Evolutionary conservation across 208 protist genomes (phyloP).

Genomic region (Trichomonas tenax): DNA sequence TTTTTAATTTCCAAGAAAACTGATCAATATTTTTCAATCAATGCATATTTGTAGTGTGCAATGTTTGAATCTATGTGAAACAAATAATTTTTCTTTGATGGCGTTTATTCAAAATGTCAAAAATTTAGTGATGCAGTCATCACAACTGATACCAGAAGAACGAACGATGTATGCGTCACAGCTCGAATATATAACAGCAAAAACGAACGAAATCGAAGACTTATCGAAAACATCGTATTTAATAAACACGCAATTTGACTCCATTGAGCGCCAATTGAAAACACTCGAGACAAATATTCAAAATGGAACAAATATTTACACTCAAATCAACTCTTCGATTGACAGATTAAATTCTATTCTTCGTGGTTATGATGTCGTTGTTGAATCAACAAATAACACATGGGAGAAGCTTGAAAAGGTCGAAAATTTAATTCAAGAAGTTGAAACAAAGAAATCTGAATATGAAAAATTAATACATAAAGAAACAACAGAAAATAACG

Average conservation of each 20-base stretch:
- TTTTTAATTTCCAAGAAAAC: no score
- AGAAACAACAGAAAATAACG: background rate
- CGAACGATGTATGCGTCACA: background rate
- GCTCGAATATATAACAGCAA: background rate
- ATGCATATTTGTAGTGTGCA: no score
- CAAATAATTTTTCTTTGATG: background rate
- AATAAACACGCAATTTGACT: background rate
- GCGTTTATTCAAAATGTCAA: background rate
- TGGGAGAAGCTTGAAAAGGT: background rate
- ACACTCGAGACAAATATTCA: background rate
- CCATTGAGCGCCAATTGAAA: background rate
- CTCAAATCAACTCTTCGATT: background rate
- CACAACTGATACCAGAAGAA: background rate
- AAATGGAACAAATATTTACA: background rate
- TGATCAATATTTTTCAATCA: no score
- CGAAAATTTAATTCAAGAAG: background rate
- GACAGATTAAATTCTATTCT: background rate
- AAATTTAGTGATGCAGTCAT: background rate
- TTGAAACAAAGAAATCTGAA: background rate
- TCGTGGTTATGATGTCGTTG: background rate
- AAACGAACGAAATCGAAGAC: background rate
- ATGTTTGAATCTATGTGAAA: no score
- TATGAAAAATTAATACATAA: background rate
- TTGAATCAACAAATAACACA: background rate
- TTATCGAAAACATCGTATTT: background rate